These are phyloP conservation scores for Phoma herbarum DNA, from an alignment of 2,329 filamentous ascomycete genomes.

Conservation along the genomic window DNA sequence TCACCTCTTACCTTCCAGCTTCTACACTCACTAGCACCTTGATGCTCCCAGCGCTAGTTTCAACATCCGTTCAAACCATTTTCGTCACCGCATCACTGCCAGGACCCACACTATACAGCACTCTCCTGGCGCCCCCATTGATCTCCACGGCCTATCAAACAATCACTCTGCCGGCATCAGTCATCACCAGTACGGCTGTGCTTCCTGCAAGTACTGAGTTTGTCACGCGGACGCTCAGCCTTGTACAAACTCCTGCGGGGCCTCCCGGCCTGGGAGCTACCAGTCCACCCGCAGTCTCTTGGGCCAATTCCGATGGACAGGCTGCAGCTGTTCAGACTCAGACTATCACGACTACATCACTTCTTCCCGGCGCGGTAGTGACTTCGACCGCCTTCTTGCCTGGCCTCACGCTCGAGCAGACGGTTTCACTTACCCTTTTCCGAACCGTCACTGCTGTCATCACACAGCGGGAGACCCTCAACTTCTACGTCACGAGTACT, in stretches of 20 bases:
- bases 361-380: background rate
- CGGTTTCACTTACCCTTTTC: background rate
- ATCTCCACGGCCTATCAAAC: background rate
- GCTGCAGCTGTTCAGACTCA: background rate
- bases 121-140: background rate
- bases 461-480: slow-evolving; percentile 1
- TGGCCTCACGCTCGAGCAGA: background rate
- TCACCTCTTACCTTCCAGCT: background rate
- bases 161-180: background rate
- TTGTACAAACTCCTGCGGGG: background rate
- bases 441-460: slow-evolving; percentile 1
- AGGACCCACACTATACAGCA: background rate
- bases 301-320: background rate
- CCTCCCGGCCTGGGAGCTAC: background rate
- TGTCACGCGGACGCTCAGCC: background rate
- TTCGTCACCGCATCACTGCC: background rate
- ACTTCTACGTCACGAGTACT: background rate
- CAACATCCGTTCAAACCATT: background rate
- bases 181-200: background rate
- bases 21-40: background rate
- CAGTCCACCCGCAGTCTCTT: background rate
- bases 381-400: background rate
- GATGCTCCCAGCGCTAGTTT: background rate
- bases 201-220: background rate
- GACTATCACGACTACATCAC: slow-evolving; percentile 2